Conservation (phyloP, 2,329 filamentous ascomycete genomes). For the Ceratocystiopsis minuta region DNA sequence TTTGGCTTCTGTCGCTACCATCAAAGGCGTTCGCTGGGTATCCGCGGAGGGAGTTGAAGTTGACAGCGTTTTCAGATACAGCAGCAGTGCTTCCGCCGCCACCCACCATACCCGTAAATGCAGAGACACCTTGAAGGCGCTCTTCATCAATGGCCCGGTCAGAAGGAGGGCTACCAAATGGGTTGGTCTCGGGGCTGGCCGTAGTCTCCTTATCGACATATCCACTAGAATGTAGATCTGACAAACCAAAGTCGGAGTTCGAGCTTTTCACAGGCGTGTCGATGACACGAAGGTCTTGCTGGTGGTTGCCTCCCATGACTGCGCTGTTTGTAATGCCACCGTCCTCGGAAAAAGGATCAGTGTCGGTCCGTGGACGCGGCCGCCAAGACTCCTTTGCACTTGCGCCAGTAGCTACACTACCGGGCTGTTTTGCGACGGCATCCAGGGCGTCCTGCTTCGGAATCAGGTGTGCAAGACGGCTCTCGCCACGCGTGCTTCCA, state of each 20-base stretch:
- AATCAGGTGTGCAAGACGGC: constrained; percentile 71
- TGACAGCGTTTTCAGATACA: constrained; percentile 24
- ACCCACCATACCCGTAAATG: constrained; percentile 18
- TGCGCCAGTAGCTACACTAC: background rate
- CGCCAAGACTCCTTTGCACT: constrained; percentile 29
- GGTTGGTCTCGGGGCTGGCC: constrained; percentile 86
- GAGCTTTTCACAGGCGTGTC: constrained; percentile 38
- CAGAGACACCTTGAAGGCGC: constrained; percentile 11
- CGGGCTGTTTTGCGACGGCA: no score
- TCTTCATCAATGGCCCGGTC: constrained; percentile 33
- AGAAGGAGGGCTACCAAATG: constrained; percentile 77
- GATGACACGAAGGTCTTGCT: constrained; percentile 35
- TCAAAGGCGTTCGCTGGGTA: constrained; percentile 34
- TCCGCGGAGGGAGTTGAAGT: constrained; percentile 36
- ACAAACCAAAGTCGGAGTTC: constrained; percentile 43
- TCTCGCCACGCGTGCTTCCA: constrained; percentile 53
- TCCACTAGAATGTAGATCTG: constrained; percentile 37
- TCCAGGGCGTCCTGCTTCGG: constrained; percentile 20
- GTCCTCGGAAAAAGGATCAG: constrained; percentile 56
- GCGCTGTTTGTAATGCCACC: constrained; percentile 20
- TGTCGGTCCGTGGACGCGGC: constrained; percentile 47
- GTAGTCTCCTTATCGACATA: constrained; percentile 50
- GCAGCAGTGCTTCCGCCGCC: constrained; percentile 8
- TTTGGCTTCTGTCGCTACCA: constrained; percentile 80
- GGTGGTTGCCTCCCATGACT: constrained; percentile 24